Conservation (phyloP, 1,284 basidiomycete species). For the Ustilago esculenta region DNA sequence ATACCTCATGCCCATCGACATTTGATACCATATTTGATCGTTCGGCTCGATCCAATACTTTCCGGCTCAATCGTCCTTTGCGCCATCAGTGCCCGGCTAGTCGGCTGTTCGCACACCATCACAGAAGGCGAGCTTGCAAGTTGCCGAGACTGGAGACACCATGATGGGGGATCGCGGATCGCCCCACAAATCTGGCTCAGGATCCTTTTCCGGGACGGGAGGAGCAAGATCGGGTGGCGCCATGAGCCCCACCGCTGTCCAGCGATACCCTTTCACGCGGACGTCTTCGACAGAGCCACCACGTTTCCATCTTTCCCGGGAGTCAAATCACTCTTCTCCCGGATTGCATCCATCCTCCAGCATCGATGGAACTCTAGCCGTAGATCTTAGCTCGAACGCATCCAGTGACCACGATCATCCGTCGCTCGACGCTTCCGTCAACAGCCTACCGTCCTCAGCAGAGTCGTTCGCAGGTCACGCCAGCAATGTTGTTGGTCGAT, state of each 20-base stretch:
- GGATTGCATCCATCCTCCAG: slow-evolving; percentile 1
- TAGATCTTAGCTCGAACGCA: slow-evolving; percentile 21
- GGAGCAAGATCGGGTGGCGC: neutral
- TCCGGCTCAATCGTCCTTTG: neutral
- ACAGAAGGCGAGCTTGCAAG: too few species aligned
- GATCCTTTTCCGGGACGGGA: neutral
- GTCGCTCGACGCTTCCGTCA: slow-evolving; percentile 16
- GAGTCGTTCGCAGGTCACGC: slow-evolving; percentile 4
- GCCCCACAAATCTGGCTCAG: slow-evolving; percentile 7
- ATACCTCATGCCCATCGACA: neutral
- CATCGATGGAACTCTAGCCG: slow-evolving; percentile 16
- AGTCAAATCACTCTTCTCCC: neutral
- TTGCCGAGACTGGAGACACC: neutral
- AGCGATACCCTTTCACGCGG: slow-evolving; percentile 33
- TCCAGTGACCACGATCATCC: slow-evolving; percentile 12
- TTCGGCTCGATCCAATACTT: neutral
- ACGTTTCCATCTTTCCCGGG: slow-evolving; percentile 29
- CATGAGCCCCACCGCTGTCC: slow-evolving; percentile 11
- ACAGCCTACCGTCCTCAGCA: slow-evolving; percentile 10
- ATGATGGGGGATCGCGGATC: slow-evolving; percentile 19
- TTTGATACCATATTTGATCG: neutral
- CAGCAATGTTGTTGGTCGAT: neutral
- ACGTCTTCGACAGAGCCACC: slow-evolving; percentile 40
- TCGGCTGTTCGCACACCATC: too few species aligned
- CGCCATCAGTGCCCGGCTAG: too few species aligned